Evolutionary conservation across 1,284 basidiomycete genomes (phyloP).

Genomic region (Puccinia coronata): DNA sequence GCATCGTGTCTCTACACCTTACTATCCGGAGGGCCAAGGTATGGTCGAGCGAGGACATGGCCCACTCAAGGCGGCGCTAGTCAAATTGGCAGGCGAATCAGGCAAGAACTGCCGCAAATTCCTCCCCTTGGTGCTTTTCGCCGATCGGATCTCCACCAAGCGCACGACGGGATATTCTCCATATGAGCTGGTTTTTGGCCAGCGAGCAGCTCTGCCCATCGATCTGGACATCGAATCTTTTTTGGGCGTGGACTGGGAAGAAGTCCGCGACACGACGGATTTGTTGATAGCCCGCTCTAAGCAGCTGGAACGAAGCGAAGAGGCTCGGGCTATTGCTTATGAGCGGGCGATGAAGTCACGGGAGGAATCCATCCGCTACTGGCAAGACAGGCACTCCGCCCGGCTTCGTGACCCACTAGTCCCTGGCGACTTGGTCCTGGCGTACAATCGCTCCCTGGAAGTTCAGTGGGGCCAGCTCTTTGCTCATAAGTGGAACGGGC

Average conservation of each 20-base stretch:
- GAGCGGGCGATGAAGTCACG: background rate
- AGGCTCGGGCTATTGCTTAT: background rate
- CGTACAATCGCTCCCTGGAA: conserved; percentile 17
- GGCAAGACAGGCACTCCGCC: background rate
- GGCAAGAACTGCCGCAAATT: background rate
- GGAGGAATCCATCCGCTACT: conserved; percentile 4
- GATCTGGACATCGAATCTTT: conserved; percentile 2
- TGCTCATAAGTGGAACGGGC: conserved; percentile 11
- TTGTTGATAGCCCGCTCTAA: background rate
- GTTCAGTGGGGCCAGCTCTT: conserved; percentile 26
- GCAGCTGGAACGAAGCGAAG: background rate
- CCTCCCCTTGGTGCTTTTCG: background rate
- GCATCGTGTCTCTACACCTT: no score
- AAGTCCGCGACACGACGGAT: background rate
- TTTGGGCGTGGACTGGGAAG: background rate
- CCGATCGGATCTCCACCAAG: background rate
- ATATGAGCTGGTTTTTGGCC: background rate
- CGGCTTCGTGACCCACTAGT: background rate
- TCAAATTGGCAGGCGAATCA: background rate
- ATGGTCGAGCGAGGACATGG: background rate
- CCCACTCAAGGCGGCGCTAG: no score
- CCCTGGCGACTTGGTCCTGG: conserved; percentile 11
- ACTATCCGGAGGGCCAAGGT: background rate
- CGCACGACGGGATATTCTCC: background rate
- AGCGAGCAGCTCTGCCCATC: background rate